These are phyloP conservation scores for Lichtheimia ornata DNA, from an alignment of 371 early-diverging fungal species.

Conservation along the genomic window DNA sequence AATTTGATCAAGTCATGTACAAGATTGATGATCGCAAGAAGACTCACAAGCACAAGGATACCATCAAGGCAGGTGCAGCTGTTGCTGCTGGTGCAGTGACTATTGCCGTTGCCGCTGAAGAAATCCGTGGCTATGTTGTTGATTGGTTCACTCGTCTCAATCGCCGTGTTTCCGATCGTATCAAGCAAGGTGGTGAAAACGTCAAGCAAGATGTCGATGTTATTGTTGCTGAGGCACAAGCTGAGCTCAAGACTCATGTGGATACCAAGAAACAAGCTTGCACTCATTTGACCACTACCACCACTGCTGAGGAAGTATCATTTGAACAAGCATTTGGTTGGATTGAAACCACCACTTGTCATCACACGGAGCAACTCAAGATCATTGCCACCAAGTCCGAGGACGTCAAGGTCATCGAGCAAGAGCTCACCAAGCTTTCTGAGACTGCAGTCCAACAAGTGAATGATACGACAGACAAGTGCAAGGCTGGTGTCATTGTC, in stretches of 20 bases:
- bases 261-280: conserved; percentile 22
- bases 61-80: conserved; percentile 1
- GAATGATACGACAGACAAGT: conserved; percentile 7
- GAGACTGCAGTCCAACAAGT: conserved; percentile 7
- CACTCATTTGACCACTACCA: conserved; percentile 18
- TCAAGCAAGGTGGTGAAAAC: conserved; percentile 33
- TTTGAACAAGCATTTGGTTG: conserved; percentile 1
- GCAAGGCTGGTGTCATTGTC: conserved; percentile 3
- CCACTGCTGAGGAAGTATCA: conserved; percentile 22
- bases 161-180: conserved; percentile 23
- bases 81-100: conserved; percentile 13
- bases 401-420: neutral
- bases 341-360: conserved; percentile 11
- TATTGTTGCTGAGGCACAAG: conserved; percentile 23
- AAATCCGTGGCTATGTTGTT: conserved; percentile 14
- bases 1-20: conserved; percentile 14
- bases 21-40: neutral
- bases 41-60: conserved; percentile 1
- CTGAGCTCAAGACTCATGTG: neutral
- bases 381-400: neutral
- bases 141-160: conserved; percentile 22
- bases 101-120: conserved; percentile 14
- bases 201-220: conserved; percentile 24
- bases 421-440: conserved; percentile 1
- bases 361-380: conserved; percentile 18